A percentile compares a stretch with the other conserved stretches of the same genome.
phyloP scores from a whole-genome alignment of 179 eudicot species.

The Camellia oleifera region DNA sequence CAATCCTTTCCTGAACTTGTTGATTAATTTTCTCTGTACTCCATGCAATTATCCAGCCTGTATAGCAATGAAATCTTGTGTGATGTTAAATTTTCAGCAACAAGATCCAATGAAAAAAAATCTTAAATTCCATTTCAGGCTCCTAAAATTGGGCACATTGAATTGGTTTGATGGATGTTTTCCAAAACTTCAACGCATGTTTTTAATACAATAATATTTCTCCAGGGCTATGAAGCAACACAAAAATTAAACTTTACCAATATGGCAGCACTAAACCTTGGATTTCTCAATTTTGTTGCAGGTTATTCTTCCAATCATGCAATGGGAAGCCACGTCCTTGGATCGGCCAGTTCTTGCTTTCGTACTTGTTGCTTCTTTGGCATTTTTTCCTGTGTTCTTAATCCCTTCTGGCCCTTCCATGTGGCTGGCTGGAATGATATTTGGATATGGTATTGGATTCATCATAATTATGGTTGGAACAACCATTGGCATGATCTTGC shows the following conservation, averaged over 20 bases:
- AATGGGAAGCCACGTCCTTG: slow-evolving; percentile 90
- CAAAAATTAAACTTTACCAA: too few relatives aligned
- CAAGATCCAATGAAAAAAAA: background rate
- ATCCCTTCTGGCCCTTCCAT: slow-evolving; percentile 93
- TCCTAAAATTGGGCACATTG: background rate
- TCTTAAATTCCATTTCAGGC: background rate
- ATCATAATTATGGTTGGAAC: slow-evolving; percentile 92
- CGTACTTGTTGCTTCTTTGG: slow-evolving; percentile 79
- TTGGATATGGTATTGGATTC: slow-evolving; percentile 89
- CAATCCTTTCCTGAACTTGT: background rate
- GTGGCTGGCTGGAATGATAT: slow-evolving; percentile 98
- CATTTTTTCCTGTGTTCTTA: slow-evolving; percentile 74
- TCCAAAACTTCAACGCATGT: too few relatives aligned
- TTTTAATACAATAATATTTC: background rate
- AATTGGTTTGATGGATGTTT: background rate
- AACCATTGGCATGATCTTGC: slow-evolving; percentile 83
- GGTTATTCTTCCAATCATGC: slow-evolving; percentile 79
- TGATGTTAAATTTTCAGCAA: too few relatives aligned
- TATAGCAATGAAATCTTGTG: too few relatives aligned
- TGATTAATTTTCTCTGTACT: background rate
- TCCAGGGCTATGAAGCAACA: background rate
- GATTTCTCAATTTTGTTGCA: slow-evolving; percentile 23
- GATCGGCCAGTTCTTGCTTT: slow-evolving; percentile 88
- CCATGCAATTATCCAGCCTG: background rate
- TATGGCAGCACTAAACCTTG: background rate